Evolutionary conservation across 176 grass and related monocot genomes (phyloP).

Genomic region (Phoenix dactylifera): DNA sequence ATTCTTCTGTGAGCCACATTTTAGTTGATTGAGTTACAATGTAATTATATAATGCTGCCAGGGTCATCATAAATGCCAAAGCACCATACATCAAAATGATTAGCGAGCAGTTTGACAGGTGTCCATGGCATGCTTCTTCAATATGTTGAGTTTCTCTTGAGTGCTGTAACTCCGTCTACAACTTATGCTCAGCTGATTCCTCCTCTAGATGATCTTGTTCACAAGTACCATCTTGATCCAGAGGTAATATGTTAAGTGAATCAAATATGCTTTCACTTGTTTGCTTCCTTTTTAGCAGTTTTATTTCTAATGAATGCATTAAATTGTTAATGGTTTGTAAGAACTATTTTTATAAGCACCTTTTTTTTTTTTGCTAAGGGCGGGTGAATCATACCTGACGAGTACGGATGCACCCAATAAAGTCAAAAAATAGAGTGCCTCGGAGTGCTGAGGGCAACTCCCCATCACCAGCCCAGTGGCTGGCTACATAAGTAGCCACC

Average conservation of each 20-base stretch:
- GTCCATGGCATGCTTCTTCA: conserved; percentile 94
- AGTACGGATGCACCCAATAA: too few species aligned
- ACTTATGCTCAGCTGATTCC: conserved; percentile 76
- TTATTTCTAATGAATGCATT: background rate
- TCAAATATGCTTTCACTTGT: background rate
- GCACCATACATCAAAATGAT: conserved; percentile 99
- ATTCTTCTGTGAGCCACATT: too few species aligned
- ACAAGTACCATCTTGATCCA: conserved; percentile 94
- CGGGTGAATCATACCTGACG: too few species aligned
- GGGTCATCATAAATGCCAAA: conserved; percentile 88
- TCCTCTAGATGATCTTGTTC: conserved; percentile 66
- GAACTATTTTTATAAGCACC: too few species aligned
- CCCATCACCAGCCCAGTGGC: too few species aligned
- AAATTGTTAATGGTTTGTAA: too few species aligned
- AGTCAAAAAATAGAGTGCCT: too few species aligned
- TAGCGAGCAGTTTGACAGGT: conserved; percentile 97
- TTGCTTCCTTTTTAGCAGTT: background rate
- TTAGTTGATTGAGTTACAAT: too few species aligned
- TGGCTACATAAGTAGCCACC: too few species aligned
- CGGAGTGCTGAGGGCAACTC: too few species aligned
- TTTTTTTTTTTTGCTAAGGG: too few species aligned
- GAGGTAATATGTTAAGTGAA: conserved; percentile 39
- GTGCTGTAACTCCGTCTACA: conserved; percentile 50
- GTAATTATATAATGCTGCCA: conserved; percentile 2
- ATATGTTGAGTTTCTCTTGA: conserved; percentile 95